These are phyloP conservation scores for Aspergillus floridensis DNA, from an alignment of 2,329 filamentous ascomycete species.

Conservation along the genomic window DNA sequence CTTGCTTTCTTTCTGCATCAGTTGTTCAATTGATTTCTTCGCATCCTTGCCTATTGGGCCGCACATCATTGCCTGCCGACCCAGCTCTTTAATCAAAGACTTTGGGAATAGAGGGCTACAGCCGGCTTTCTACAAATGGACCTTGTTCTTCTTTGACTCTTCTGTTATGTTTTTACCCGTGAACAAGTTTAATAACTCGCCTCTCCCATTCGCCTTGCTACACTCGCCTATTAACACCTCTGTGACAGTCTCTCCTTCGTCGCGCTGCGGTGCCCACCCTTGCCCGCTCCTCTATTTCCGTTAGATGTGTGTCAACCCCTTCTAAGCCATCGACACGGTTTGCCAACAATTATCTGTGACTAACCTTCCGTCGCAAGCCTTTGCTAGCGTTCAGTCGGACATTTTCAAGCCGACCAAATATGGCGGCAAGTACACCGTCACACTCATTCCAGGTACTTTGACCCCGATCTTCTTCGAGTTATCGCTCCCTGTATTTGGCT, in stretches of 20 bases:
- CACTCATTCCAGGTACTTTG: conserved; percentile 80
- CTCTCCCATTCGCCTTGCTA: conserved; percentile 29
- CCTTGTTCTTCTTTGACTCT: background rate
- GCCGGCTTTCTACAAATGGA: background rate
- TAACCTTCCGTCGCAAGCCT: conserved; percentile 42
- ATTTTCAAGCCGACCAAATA: conserved; percentile 99
- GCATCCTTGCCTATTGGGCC: background rate
- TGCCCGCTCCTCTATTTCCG: conserved; percentile 51
- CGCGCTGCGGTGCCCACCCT: conserved; percentile 49
- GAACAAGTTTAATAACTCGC: background rate
- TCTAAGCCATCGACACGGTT: background rate
- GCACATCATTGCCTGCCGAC: conserved; percentile 43
- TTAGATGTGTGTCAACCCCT: conserved; percentile 51
- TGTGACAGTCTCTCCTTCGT: conserved; percentile 56
- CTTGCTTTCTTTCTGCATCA: background rate
- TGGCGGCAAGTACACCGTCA: conserved; percentile 98
- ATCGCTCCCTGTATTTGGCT: background rate
- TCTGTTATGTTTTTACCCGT: background rate
- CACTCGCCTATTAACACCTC: conserved; percentile 25
- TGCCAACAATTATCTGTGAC: conserved; percentile 9
- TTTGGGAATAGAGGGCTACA: background rate
- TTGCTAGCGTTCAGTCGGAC: conserved; percentile 85
- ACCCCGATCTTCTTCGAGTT: background rate
- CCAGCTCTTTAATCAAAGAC: conserved; percentile 24
- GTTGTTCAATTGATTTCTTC: background rate